A percentile compares a stretch with the other conserved stretches of the same genome.
These are phyloP conservation scores for Lipomyces mesembrius DNA, from an alignment of 805 yeast genomes.

Conservation along the genomic window DNA sequence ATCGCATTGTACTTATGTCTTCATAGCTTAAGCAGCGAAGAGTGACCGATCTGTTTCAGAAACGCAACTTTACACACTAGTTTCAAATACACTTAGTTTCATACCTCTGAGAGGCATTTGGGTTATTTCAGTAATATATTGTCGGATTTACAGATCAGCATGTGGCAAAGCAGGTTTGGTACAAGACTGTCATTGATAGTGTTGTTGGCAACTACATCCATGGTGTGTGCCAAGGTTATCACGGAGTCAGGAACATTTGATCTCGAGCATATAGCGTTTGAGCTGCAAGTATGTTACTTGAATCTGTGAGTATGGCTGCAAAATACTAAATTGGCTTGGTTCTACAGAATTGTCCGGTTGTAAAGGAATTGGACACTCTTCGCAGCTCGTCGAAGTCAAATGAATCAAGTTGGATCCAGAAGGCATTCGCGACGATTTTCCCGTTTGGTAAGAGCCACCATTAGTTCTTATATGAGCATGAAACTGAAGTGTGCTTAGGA, in stretches of 20 bases:
- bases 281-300: slow-evolving; percentile 17
- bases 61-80: not conserved
- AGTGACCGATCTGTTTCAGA: not conserved
- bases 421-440: slow-evolving; percentile 49
- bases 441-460: slow-evolving; percentile 41
- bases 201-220: slow-evolving; percentile 9
- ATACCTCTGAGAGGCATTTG: not conserved
- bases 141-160: not conserved
- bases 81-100: too few species aligned
- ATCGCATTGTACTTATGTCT: not conserved
- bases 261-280: slow-evolving; percentile 24
- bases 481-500: slow-evolving; percentile 44
- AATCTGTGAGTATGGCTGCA: not conserved
- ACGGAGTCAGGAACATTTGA: slow-evolving; percentile 28
- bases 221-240: slow-evolving; percentile 18
- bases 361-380: slow-evolving; percentile 47
- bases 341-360: slow-evolving; percentile 49
- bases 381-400: slow-evolving; percentile 34
- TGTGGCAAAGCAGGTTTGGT: not conserved
- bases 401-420: slow-evolving; percentile 44
- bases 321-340: slow-evolving; percentile 13
- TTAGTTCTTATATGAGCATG: too few species aligned
- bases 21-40: too few species aligned
- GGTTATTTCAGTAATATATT: not conserved
- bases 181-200: not conserved